Evolutionary conservation across 306 rosid genomes (phyloP), one percentile per base, ranked within the genome.

Genomic region (Malus fusca): DNA sequence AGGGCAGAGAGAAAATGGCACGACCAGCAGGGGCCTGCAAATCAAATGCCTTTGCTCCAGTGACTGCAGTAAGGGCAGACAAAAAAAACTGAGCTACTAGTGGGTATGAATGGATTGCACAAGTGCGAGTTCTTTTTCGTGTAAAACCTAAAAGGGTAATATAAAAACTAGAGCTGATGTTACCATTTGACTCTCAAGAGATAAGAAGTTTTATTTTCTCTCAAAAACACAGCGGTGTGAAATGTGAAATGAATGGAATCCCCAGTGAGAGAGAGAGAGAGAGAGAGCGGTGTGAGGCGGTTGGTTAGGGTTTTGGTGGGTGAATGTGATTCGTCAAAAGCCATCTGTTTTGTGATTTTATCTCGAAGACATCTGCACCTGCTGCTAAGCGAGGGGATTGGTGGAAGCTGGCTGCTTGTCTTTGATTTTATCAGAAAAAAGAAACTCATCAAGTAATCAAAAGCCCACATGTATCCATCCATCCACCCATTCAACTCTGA

Each of bases 281-380:
- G 75, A 72, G 75, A 56, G 55, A 43, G 44, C 48, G 68, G 12
- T 31, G 6, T 11, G 42, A 64, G 21, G 51, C 43, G 75, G 71
- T 46, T 58, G 73, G 65, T 61, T 79, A 13, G 56, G 61, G 66
- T 43, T 64, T 66, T 44, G 63, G 77, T 72, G 83, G 75, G 72
- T 18, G 84, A 55, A 13, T 83, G 72, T 58, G 90, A 88, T 88
- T 86, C 83, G 87, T 71, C 63, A 69, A 81, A 78, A 76, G 58
- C 62, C 75, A 61, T 28, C 25, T 69, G 80, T 80, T 69, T 48
- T 35, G 42, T 69, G 60, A 52, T 51, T 81, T 79, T 79, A 74
- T 79, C 82, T 69, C 73, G 48, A 62, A 69, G 66, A 71, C 51
- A 22, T 37, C 78, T 66, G 88, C 77, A 64, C 21, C 79, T 81